Evolutionary conservation across 2,329 filamentous ascomycete species (phyloP).

Genomic region (Penicillium italicum): DNA sequence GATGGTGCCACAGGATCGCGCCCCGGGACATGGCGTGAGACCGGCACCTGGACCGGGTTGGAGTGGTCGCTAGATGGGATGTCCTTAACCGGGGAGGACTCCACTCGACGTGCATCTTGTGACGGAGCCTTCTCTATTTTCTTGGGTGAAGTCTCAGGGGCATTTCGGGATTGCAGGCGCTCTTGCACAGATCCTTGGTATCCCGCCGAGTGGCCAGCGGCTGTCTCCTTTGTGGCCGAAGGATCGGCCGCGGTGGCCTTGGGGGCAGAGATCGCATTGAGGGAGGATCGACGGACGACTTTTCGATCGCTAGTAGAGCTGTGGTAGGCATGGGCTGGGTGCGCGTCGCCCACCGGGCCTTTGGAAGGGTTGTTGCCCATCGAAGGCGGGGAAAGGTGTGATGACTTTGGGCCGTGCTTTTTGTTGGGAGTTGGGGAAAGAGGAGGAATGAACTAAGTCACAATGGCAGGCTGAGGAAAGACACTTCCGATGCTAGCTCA

Average conservation of each 20-base stretch:
- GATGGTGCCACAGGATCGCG: slow-evolving; percentile 39
- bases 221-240: slow-evolving; percentile 43
- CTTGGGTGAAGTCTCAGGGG: slow-evolving; percentile 31
- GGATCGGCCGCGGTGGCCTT: slow-evolving; percentile 44
- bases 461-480: slow-evolving; percentile 23
- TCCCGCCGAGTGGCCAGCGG: slow-evolving; percentile 38
- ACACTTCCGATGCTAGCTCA: slow-evolving; percentile 11
- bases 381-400: slow-evolving; percentile 27
- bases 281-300: slow-evolving; percentile 40
- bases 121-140: slow-evolving; percentile 24
- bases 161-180: slow-evolving; percentile 40
- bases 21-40: slow-evolving; percentile 28
- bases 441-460: slow-evolving; percentile 7
- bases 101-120: slow-evolving; percentile 21
- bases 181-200: slow-evolving; percentile 40
- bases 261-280: slow-evolving; percentile 38
- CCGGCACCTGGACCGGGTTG: slow-evolving; percentile 40
- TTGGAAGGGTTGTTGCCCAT: slow-evolving; percentile 52
- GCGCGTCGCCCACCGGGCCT: slow-evolving; percentile 33
- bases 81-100: slow-evolving; percentile 22
- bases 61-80: slow-evolving; percentile 34
- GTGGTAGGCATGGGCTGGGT: slow-evolving; percentile 26
- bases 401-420: slow-evolving; percentile 2
- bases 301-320: slow-evolving; percentile 35
- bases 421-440: slow-evolving; percentile 9